These are phyloP conservation scores for Ramicandelaber brevisporus DNA, from an alignment of 192 early-diverging fungal species.

Conservation along the genomic window DNA sequence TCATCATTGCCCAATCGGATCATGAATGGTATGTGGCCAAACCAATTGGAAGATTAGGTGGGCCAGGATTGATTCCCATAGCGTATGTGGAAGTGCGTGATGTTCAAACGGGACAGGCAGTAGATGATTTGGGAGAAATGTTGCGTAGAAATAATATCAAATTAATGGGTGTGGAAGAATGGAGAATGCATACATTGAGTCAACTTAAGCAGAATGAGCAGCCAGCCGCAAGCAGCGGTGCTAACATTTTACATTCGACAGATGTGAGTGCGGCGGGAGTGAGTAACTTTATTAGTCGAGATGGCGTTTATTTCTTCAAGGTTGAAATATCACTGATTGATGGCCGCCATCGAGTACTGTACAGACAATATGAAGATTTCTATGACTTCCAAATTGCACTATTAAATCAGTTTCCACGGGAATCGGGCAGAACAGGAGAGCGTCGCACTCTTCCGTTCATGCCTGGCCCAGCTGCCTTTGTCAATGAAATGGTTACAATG, in stretches of 20 bases:
- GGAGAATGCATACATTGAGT: slow-evolving; percentile 25
- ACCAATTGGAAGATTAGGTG: slow-evolving; percentile 27
- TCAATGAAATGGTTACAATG: slow-evolving; percentile 39
- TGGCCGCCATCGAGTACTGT: slow-evolving; percentile 29
- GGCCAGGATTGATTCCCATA: slow-evolving; percentile 47
- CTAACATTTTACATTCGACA: slow-evolving; percentile 2
- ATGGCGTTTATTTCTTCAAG: slow-evolving; percentile 45
- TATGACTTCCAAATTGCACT: slow-evolving; percentile 49
- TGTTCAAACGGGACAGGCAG: slow-evolving; percentile 29
- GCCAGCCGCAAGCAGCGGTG: slow-evolving; percentile 8
- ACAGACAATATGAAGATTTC: slow-evolving; percentile 56
- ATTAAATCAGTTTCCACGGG: slow-evolving; percentile 31
- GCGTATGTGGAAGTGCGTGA: slow-evolving; percentile 51
- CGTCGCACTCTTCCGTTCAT: slow-evolving; percentile 33
- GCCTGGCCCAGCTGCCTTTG: slow-evolving; percentile 29
- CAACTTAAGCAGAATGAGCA: slow-evolving; percentile 24
- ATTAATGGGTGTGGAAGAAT: slow-evolving; percentile 21
- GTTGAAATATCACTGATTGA: slow-evolving; percentile 23
- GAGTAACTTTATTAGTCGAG: slow-evolving; percentile 36
- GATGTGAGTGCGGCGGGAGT: slow-evolving; percentile 24
- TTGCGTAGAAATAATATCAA: slow-evolving; percentile 12
- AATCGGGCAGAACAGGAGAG: slow-evolving; percentile 24
- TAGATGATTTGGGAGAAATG: slow-evolving; percentile 33
- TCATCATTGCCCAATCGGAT: slow-evolving; percentile 55
- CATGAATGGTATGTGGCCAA: slow-evolving; percentile 59